phyloP scores from a whole-genome alignment of 2,329 filamentous ascomycete genomes.

The Colletotrichum graminicola region DNA sequence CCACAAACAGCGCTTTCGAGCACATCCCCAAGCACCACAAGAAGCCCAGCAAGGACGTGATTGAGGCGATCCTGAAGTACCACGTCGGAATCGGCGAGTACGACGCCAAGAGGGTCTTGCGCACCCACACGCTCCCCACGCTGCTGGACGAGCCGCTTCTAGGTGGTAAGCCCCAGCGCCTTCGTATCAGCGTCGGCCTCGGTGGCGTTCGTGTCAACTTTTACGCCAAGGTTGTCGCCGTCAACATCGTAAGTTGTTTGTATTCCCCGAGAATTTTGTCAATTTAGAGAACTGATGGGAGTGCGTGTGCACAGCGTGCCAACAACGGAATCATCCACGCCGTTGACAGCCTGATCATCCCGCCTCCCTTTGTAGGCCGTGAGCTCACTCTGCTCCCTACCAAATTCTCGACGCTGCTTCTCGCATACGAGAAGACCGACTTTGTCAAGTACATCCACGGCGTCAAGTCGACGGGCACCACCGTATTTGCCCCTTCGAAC shows the following conservation, averaged over 20 bases:
- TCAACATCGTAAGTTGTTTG: slow-evolving; percentile 74
- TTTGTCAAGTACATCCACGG: slow-evolving; percentile 72
- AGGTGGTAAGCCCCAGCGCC: slow-evolving; percentile 76
- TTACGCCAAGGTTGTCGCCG: slow-evolving; percentile 76
- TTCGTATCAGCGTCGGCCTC: slow-evolving; percentile 74
- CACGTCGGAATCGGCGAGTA: slow-evolving; percentile 79
- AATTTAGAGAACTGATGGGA: not conserved
- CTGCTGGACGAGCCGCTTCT: slow-evolving; percentile 69
- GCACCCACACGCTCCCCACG: slow-evolving; percentile 81
- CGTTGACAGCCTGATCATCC: slow-evolving; percentile 80
- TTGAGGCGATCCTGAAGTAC: slow-evolving; percentile 79
- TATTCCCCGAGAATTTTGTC: no score
- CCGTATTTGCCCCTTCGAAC: slow-evolving; percentile 86
- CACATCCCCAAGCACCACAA: slow-evolving; percentile 64
- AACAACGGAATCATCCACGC: slow-evolving; percentile 87
- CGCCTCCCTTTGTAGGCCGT: slow-evolving; percentile 72
- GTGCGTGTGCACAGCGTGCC: slow-evolving; percentile 59
- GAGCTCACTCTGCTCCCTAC: slow-evolving; percentile 74
- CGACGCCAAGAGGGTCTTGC: slow-evolving; percentile 73
- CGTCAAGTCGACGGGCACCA: slow-evolving; percentile 71
- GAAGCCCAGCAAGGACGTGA: slow-evolving; percentile 76
- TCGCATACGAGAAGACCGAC: slow-evolving; percentile 81
- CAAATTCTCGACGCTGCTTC: slow-evolving; percentile 82
- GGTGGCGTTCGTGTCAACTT: slow-evolving; percentile 81
- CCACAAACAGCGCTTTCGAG: slow-evolving; percentile 81